Evolutionary conservation across 371 early-diverging fungal genomes (phyloP).

Genomic region (Circinella umbellata): DNA sequence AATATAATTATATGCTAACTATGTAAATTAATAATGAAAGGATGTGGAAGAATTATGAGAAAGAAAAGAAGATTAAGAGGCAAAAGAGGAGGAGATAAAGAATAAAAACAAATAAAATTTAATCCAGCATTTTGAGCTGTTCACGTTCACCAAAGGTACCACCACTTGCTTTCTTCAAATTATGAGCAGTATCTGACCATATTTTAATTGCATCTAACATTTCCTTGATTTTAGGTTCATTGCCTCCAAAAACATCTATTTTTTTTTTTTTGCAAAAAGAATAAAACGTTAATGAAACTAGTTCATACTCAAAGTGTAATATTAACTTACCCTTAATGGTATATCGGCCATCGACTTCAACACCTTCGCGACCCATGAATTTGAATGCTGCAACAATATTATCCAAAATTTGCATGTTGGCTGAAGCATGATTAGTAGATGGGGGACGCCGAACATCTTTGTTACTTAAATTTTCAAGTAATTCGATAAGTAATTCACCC

Average conservation of each 20-base stretch:
- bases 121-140: constrained; percentile 26
- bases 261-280: not conserved
- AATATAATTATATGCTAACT: not conserved
- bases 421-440: constrained; percentile 15
- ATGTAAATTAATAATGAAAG: no score
- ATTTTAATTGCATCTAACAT: constrained; percentile 52
- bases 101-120: not conserved
- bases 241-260: constrained; percentile 53
- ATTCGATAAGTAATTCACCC: constrained; percentile 52
- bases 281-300: not conserved
- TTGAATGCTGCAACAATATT: constrained; percentile 60
- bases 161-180: constrained; percentile 35
- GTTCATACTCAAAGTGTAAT: not conserved
- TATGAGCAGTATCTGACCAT: constrained; percentile 27
- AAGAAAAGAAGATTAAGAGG: no score
- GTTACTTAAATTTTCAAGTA: constrained; percentile 55
- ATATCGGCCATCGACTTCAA: constrained; percentile 56
- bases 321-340: constrained; percentile 52
- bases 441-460: constrained; percentile 44
- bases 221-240: constrained; percentile 49
- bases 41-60: no score
- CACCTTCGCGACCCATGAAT: constrained; percentile 61
- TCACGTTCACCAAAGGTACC: constrained; percentile 41
- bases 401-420: constrained; percentile 47
- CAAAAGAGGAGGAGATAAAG: no score